Evolutionary conservation across 805 yeast genomes (phyloP).

Genomic region (Candida maltosa): DNA sequence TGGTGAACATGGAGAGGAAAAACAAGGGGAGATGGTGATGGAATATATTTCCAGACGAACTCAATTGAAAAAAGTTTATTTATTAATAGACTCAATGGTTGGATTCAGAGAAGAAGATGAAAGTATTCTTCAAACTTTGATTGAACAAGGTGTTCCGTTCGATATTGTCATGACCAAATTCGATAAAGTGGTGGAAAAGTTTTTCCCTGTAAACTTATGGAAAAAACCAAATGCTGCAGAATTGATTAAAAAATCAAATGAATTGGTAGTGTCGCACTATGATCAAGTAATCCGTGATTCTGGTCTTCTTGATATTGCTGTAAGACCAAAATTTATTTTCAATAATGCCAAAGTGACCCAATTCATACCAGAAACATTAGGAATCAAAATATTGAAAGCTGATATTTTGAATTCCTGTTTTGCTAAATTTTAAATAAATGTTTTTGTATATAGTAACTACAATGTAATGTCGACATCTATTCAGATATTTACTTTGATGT

Average conservation of each 20-base stretch:
- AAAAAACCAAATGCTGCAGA: constrained; percentile 6
- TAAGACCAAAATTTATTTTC: constrained; percentile 46
- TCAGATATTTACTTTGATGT: not conserved
- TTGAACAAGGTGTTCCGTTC: constrained; percentile 58
- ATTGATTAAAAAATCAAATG: constrained; percentile 19
- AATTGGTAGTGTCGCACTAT: constrained; percentile 22
- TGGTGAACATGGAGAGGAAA: constrained; percentile 62
- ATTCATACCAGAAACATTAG: constrained; percentile 39
- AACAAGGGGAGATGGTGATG: constrained; percentile 69
- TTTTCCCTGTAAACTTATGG: constrained; percentile 10
- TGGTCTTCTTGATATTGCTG: constrained; percentile 24
- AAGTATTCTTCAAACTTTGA: constrained; percentile 47
- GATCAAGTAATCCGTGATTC: constrained; percentile 12
- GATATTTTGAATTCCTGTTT: constrained; percentile 53
- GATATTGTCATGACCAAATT: constrained; percentile 77
- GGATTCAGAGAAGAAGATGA: constrained; percentile 62
- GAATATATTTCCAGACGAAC: constrained; percentile 57
- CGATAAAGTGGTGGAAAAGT: constrained; percentile 46
- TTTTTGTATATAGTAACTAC: constrained; percentile 7
- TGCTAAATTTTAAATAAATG: too few species aligned
- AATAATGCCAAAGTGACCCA: constrained; percentile 46
- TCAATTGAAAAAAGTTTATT: constrained; percentile 54
- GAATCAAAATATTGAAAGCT: constrained; percentile 50
- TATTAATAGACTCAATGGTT: constrained; percentile 57
- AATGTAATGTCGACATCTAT: not conserved